These are phyloP conservation scores for Penicillium sumatraense DNA, from an alignment of 2,329 filamentous ascomycete genomes.

Conservation along the genomic window DNA sequence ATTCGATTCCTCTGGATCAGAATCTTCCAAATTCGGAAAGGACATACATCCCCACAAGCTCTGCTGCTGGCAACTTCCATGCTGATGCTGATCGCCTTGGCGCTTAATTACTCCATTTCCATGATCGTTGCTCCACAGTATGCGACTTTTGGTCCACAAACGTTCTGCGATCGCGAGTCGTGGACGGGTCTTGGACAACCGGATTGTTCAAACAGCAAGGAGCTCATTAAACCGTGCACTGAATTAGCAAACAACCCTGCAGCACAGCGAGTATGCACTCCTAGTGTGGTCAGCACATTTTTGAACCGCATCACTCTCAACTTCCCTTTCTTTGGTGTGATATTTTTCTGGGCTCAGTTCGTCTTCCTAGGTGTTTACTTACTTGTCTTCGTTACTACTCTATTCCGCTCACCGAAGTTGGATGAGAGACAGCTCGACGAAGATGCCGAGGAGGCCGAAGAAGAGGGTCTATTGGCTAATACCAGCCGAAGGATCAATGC, in stretches of 20 bases:
- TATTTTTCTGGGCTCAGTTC: slow-evolving; percentile 98
- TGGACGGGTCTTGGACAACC: slow-evolving; percentile 67
- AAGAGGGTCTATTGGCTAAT: slow-evolving; percentile 85
- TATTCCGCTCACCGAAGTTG: slow-evolving; percentile 80
- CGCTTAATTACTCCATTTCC: slow-evolving; percentile 88
- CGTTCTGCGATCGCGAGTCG: slow-evolving; percentile 79
- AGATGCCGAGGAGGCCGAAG: slow-evolving; percentile 88
- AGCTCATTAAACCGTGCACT: slow-evolving; percentile 79
- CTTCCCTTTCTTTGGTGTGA: slow-evolving; percentile 89
- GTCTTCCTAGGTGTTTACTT: slow-evolving; percentile 83
- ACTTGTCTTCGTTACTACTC: slow-evolving; percentile 75
- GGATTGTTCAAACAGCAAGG: slow-evolving; percentile 69
- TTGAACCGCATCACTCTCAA: slow-evolving; percentile 90
- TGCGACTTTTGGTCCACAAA: slow-evolving; percentile 90
- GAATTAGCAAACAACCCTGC: slow-evolving; percentile 72
- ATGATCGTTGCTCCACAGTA: slow-evolving; percentile 98
- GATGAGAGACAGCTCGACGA: slow-evolving; percentile 80
- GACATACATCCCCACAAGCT: slow-evolving; percentile 88
- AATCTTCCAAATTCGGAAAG: slow-evolving; percentile 88
- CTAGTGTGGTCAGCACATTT: slow-evolving; percentile 88
- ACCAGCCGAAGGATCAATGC: slow-evolving; percentile 82
- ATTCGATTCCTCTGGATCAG: slow-evolving; percentile 96
- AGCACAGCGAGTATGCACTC: slow-evolving; percentile 84
- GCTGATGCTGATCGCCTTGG: slow-evolving; percentile 85
- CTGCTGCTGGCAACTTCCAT: slow-evolving; percentile 89